Base-by-base conservation (phyloP, 768 basidiomycete species). In the Bullera alba region DNA sequence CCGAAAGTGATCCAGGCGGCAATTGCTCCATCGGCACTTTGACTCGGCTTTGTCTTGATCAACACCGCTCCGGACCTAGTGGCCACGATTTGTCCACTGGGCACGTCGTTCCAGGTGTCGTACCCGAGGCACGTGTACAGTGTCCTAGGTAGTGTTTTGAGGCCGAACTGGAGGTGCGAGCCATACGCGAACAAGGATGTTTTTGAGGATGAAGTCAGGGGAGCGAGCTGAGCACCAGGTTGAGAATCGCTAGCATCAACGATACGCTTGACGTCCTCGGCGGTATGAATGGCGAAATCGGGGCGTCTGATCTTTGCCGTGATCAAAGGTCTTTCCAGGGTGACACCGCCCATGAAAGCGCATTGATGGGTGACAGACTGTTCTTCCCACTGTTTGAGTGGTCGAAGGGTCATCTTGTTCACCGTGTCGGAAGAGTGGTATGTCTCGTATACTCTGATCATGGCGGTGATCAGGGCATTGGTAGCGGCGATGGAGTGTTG, bases 1-100 rank as follows among this genome's bases (percentile, higher is more conserved):
- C 63, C 68, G 30, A 64, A 62, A 6, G 62, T 66, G 34, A 70
- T 62, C 68, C 68, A 70, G 5, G 67, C 42, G 4, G 54, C 66
- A 2, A 51, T 50, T 4, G 50, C 48, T n/a, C 44, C 23, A 1
- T 45, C 48, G 2, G 23, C 36, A 27, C 36, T 38, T 14, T 19
- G 34, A 29, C 22, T 22, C 6, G 41, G 16, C 23, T 30, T 51
- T 14, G 60, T 67, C 52, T 65, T 67, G 58, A 70, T 39, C 30
- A 64, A 60, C 14, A 67, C 50, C 23, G 68, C 68, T 10, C 68
- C 68, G 22, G 58, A 35, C 36, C 65, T 41, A 8, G 45, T 54
- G 8, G 63, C 68, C 5, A 65, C 39, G 34, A 65, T 50, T 17
- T 39, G 53, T 0, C 68, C 68, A 45, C 53, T 32, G 1, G 61